Base-by-base conservation (phyloP, 1,284 basidiomycete genomes). In the Meira nashicola region DNA sequence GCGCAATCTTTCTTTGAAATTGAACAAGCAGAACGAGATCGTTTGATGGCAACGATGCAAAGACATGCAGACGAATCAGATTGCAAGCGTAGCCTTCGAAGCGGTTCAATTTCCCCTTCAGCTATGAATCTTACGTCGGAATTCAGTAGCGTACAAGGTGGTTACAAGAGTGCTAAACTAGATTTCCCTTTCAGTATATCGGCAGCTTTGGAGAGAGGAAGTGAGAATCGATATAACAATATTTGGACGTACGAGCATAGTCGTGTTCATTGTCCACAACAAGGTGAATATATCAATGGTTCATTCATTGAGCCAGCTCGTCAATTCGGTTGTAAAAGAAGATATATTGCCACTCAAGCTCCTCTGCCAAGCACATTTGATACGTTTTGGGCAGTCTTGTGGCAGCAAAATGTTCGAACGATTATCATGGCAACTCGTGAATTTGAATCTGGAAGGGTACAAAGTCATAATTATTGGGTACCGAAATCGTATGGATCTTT, bases 291-390 rank as follows among this genome's bases (percentile, higher is more conserved):
- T 57, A 48, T 78, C 52, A 78, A 78, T 49, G 76, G 64, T 10
- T 75, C 72, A 2, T 74, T 60, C 33, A 57, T 77, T 28, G 60
- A 70, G n/a, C 76, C 76, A 0, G 56, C 67, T 1, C 49, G 54
- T 4, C 60, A 65, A 28, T 59, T 65, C 38, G 76, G 73, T n/a
- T 58, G 59, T 23, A 60, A 64, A 49, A 59, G 67, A n/a, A 80
- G 89, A 51, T 97, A 94, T 76, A 96, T 98, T 65, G 94, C 93
- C 1, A 96, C 94, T 1, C 94, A 98, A 79, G 94, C 94, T 0
- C 94, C 94, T 1, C 80, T 98, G 33, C 88, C 89, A 7, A 85
- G 88, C 21, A 97, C 94, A 0, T 95, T 88, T 77, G 82, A 83
- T 8, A 92, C 96, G 74, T 98, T 98, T 72, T 98, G 94, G 94